Base-by-base conservation (phyloP, 1,139 yeast species). In the Geotrichum histeridarum region DNA sequence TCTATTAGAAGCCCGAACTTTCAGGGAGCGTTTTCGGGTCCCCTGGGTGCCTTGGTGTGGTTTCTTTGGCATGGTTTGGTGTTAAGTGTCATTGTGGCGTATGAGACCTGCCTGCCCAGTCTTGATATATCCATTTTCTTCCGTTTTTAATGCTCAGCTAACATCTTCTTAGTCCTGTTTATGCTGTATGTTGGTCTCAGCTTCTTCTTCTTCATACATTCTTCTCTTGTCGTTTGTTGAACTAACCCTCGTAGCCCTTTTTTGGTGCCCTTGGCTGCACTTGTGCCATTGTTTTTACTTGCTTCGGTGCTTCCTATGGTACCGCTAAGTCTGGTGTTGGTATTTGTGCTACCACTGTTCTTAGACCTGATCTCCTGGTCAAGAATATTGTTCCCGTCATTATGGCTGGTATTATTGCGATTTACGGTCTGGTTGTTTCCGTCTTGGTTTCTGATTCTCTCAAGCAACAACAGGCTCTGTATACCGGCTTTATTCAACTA, bases 191-290 rank as follows among this genome's bases (percentile, higher is more conserved):
- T 67, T 30, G 12, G 36, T 14, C 22, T 31, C 12, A 5, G 27
- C 43, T 15, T 9, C 31, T 15, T 57, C 31, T 18, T 42, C 41
- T 30, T 32, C 42, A 30, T 39, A 31, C 32, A 8, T 43, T 35
- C 11, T 15, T 49, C 46, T 42, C 54, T 52, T 22, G 27, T 12
- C 15, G 15, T 37, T 37, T n/a, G 27, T 22, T 22, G 27, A 22
- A 22, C 27, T 22, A 54, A 35, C 51, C 37, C 27, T 32, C 39
- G 22, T 61, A 71, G 73, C 96, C 97, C 72, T 90, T 90, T 78
- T 88, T 90, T 73, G 96, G 96, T 71, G 91, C 97, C 66, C 88
- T 93, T 72, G 99, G 99, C 70, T 94, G 99, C 79, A 96, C 99
- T 59, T 91, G 98, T 56, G 98, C 99, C 73, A 93, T 94, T 71